Evolutionary conservation across 352 stramenopile genomes (phyloP), one percentile per base, ranked within the genome.

Genomic region (Hyaloperonospora arabidopsidis): DNA sequence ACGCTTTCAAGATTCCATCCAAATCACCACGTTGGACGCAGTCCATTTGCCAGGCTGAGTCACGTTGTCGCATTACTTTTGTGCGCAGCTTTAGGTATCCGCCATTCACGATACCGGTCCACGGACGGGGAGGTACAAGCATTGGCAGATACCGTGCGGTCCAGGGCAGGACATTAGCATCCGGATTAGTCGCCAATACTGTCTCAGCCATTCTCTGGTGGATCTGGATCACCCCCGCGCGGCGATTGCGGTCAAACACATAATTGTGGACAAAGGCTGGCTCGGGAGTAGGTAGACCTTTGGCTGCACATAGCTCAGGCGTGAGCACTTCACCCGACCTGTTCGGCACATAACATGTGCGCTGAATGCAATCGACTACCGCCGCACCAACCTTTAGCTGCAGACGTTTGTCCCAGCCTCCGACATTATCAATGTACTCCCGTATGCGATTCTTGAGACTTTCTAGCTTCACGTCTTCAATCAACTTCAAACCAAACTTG

Each of bases 111-210:
- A 95, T 68, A 44, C 65, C 72, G 7, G 77, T 81, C 96, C 96
- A 99, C 22, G 80, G 73, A 51, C 79, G 85, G 13, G 96, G 96
- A 17, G 95, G 92, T 10, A 98, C 87, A 38, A 98, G 76, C 96
- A 98, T 99, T 17, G 96, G 95, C 52, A 97, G 75, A 59, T 97
- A 95, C 15, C 93, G 74, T 14, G 86, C 79, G 15, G 78, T 89
- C 74, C 82, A 90, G 12, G 83, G 76, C 40, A 92, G 49, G 10
- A 89, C 63, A 22, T 89, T 87, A 4, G 74, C 66, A 41, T 67
- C 59, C 1, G 76, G 70, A 29, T 73, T 73, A 5, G 76, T 85
- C 6, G 59, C 71, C 22, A 87, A 54, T 43, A 86, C 68, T 0
- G 68, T 70, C 28, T 77, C 66, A 13, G 79, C 65, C 18, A 89